These are phyloP conservation scores for Fusarium austroafricanum DNA, from an alignment of 2,329 filamentous ascomycete genomes.

Conservation along the genomic window DNA sequence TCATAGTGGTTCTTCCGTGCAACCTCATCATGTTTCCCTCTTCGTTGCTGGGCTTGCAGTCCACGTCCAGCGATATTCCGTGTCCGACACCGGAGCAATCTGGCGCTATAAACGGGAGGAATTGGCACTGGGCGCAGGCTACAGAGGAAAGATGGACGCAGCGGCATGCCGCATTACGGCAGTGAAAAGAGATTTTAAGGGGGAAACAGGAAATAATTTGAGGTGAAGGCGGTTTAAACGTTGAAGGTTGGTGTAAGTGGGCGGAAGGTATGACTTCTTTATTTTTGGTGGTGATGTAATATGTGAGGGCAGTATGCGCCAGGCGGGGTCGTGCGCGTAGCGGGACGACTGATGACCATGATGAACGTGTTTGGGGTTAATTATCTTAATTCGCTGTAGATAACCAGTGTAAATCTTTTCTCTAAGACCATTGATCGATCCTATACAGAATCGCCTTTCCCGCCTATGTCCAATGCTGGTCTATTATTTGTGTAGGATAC, in stretches of 20 bases:
- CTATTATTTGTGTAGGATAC: neutral
- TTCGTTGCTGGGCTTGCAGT: conserved; percentile 27
- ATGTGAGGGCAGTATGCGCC: conserved; percentile 29
- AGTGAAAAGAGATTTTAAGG: neutral
- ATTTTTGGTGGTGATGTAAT: conserved; percentile 48
- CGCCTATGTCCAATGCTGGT: neutral
- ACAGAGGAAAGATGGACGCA: conserved; percentile 53
- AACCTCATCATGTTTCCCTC: conserved; percentile 35
- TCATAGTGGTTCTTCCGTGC: conserved; percentile 78
- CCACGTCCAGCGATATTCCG: conserved; percentile 2
- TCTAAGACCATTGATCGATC: neutral
- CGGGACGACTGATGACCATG: conserved; percentile 5
- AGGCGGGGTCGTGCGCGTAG: conserved; percentile 38
- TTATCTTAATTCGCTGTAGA: neutral
- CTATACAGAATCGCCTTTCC: neutral
- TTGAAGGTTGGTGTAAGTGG: conserved; percentile 10
- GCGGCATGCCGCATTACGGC: conserved; percentile 73
- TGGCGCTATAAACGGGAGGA: conserved; percentile 33
- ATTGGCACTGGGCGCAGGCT: conserved; percentile 37
- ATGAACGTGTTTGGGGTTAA: neutral
- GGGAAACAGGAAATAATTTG: neutral
- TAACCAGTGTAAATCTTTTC: neutral
- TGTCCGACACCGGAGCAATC: conserved; percentile 39
- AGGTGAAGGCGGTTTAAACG: neutral
- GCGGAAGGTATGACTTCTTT: conserved; percentile 9